Percentiles rank a stretch among this genome's conserved stretches.
These are phyloP conservation scores for Cyclotella cryptica DNA, from an alignment of 108 stramenopile genomes.

Conservation along the genomic window DNA sequence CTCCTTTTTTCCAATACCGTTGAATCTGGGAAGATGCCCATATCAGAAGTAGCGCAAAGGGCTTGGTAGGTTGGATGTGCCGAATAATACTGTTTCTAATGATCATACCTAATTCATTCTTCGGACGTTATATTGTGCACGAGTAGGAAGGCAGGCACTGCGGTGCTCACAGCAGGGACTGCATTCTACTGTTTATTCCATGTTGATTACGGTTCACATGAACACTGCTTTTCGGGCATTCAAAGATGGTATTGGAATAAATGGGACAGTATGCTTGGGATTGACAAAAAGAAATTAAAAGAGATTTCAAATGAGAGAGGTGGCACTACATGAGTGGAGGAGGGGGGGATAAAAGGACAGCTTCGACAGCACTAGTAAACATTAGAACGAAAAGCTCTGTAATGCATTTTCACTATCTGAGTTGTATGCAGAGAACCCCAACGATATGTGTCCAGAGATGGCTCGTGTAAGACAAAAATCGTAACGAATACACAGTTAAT, in stretches of 20 bases:
- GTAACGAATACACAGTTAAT: too few relatives aligned
- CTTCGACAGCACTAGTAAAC: too few relatives aligned
- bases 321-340: conserved; percentile 1
- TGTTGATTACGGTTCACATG: conserved; percentile 50
- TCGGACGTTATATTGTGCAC: not conserved
- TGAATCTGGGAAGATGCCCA: conserved; percentile 24
- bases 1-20: too few relatives aligned
- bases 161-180: conserved; percentile 43
- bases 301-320: conserved; percentile 5
- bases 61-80: conserved; percentile 35
- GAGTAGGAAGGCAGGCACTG: conserved; percentile 50
- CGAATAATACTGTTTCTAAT: not conserved
- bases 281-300: conserved; percentile 32
- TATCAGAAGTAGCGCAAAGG: conserved; percentile 52
- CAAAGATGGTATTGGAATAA: conserved; percentile 55
- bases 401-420: not conserved
- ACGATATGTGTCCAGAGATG: too few relatives aligned
- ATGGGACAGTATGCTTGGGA: conserved; percentile 44
- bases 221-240: conserved; percentile 48
- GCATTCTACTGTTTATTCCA: conserved; percentile 50
- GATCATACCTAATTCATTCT: not conserved
- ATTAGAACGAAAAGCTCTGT: too few relatives aligned
- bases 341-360: not conserved
- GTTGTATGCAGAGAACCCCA: not conserved
- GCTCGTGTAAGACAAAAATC: too few relatives aligned